Evolutionary conservation across 495 filamentous ascomycete species (phyloP).

Genomic region (Podospora conica): DNA sequence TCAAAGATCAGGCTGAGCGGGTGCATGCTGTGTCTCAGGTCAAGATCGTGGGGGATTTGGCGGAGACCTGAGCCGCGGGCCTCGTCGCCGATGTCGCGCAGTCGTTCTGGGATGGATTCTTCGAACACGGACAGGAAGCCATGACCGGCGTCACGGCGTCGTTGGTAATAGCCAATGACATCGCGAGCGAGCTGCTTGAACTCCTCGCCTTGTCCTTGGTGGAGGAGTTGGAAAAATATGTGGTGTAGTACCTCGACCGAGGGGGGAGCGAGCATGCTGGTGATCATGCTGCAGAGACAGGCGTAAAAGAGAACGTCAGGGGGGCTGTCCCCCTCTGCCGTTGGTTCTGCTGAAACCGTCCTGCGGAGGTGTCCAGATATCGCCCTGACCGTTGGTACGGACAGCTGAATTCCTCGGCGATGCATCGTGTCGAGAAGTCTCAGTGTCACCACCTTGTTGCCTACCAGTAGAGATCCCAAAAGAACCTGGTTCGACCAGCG

Average conservation of each 20-base stretch:
- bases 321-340: neutral
- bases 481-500: constrained; percentile 10
- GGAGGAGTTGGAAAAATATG: constrained; percentile 18
- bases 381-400: neutral
- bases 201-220: constrained; percentile 23
- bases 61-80: neutral
- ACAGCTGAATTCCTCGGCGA: constrained; percentile 9
- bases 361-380: constrained; percentile 15
- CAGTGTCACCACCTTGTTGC: constrained; percentile 4
- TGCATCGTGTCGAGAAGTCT: constrained; percentile 30
- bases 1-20: neutral
- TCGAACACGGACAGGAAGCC: neutral
- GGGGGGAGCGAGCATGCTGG: constrained; percentile 12
- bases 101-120: neutral
- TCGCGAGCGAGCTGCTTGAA: constrained; percentile 8
- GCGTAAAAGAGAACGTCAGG: constrained; percentile 11
- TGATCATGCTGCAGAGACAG: constrained; percentile 7
- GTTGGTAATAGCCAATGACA: neutral
- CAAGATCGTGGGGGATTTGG: neutral
- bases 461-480: neutral
- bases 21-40: neutral
- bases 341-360: constrained; percentile 1
- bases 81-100: too few species aligned
- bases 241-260: constrained; percentile 18
- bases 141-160: neutral